Conservation (phyloP, 1,284 basidiomycete genomes). For the Ceratobasidium sp. region DNA sequence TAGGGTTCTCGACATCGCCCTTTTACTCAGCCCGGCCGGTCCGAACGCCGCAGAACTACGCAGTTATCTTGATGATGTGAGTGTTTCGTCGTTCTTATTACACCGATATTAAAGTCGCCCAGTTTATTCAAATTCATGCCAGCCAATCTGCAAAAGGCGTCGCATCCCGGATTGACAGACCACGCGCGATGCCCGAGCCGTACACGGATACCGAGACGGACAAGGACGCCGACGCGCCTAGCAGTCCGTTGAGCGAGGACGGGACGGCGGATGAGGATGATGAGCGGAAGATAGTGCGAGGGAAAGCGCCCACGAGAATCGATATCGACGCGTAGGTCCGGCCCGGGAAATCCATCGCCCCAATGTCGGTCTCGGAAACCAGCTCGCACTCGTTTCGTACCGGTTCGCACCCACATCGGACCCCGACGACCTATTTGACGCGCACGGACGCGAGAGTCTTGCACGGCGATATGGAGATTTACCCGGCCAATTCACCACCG, state of each 20-base stretch:
- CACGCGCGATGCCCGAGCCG: conserved; percentile 23
- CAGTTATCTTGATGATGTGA: conserved; percentile 36
- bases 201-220: conserved; percentile 39
- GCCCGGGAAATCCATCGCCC: neutral
- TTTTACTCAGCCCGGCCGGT: conserved; percentile 28
- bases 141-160: too few species aligned
- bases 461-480: conserved; percentile 32
- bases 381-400: neutral
- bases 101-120: too few species aligned
- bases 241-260: conserved; percentile 24
- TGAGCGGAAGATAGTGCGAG: neutral
- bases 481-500: conserved; percentile 28
- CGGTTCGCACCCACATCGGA: neutral
- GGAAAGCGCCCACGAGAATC: neutral
- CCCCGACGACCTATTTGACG: neutral
- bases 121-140: too few species aligned
- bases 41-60: conserved; percentile 34
- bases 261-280: conserved; percentile 36
- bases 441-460: conserved; percentile 5
- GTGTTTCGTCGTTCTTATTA: neutral
- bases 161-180: too few species aligned
- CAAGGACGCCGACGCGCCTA: conserved; percentile 19
- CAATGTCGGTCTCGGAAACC: neutral
- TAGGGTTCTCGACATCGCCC: conserved; percentile 30
- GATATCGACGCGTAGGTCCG: neutral